These are phyloP conservation scores for Zostera marina DNA, from an alignment of 116 monocot species.

Conservation along the genomic window DNA sequence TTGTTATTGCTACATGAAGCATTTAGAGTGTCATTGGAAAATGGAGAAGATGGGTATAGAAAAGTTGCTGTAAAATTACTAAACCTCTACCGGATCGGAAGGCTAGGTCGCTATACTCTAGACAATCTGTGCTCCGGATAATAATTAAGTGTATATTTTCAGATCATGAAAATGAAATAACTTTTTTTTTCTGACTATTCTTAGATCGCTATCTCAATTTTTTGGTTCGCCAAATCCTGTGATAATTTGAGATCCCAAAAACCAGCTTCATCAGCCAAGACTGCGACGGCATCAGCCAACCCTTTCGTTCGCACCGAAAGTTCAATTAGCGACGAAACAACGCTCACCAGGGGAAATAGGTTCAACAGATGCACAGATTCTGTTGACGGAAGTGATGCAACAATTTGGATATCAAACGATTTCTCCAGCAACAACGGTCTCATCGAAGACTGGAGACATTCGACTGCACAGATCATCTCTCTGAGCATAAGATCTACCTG, in stretches of 20 bases:
- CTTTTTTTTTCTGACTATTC: too few species aligned
- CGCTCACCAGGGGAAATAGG: slow-evolving; percentile 18
- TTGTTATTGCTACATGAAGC: slow-evolving; percentile 38
- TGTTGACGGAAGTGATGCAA: too few species aligned
- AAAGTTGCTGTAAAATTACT: slow-evolving; percentile 54
- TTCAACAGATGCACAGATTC: not conserved
- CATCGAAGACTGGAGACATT: slow-evolving; percentile 23
- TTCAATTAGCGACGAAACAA: slow-evolving; percentile 32
- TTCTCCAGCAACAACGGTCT: slow-evolving; percentile 2
- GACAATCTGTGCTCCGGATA: slow-evolving; percentile 20
- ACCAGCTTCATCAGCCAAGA: slow-evolving; percentile 16
- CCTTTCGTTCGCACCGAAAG: slow-evolving; percentile 27
- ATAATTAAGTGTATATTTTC: too few species aligned
- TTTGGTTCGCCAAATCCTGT: too few species aligned
- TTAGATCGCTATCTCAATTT: too few species aligned
- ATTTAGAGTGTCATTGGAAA: slow-evolving; percentile 28
- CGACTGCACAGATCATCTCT: slow-evolving; percentile 33
- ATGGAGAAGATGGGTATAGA: slow-evolving; percentile 21
- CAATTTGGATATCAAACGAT: too few species aligned
- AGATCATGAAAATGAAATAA: too few species aligned
- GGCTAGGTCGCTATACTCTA: slow-evolving; percentile 69
- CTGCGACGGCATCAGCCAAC: slow-evolving; percentile 15
- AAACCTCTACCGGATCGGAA: slow-evolving; percentile 78
- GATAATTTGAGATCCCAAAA: too few species aligned
- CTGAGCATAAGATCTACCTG: slow-evolving; percentile 12